Evolutionary conservation across 176 grass and related monocot genomes (phyloP).

Genomic region (Sorghum bicolor): DNA sequence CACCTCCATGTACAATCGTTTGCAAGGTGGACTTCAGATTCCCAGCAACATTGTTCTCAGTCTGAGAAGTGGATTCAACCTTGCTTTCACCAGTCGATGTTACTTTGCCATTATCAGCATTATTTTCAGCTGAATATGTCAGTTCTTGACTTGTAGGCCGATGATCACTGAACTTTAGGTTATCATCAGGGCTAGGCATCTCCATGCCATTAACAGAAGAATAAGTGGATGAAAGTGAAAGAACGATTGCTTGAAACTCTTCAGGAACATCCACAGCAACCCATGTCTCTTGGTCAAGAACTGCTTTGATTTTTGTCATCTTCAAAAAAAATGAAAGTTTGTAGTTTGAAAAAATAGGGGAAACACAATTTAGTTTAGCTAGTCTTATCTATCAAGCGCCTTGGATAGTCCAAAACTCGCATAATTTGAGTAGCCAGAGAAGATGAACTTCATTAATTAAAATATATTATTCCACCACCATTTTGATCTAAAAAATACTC

Average conservation of each 20-base stretch:
- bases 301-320: conserved; percentile 99
- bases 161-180: conserved; percentile 44
- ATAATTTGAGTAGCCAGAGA: not conserved
- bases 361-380: not conserved
- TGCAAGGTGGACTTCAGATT: conserved; percentile 52
- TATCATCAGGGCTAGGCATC: conserved; percentile 35
- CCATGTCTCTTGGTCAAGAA: conserved; percentile 99
- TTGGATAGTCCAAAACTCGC: not conserved
- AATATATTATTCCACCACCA: not conserved
- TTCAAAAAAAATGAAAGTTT: conserved; percentile 38
- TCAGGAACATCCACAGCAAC: conserved; percentile 87
- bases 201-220: conserved; percentile 68
- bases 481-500: conserved; percentile 7
- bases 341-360: conserved; percentile 18
- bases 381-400: not conserved
- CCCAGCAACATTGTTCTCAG: conserved; percentile 43
- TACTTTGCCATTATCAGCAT: conserved; percentile 49
- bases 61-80: conserved; percentile 51
- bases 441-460: not conserved
- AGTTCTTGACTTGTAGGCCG: conserved; percentile 41
- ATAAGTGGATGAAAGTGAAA: conserved; percentile 71
- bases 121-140: conserved; percentile 43
- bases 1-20: conserved; percentile 81
- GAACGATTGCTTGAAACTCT: conserved; percentile 94
- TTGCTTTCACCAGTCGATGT: conserved; percentile 48